Base-by-base conservation (phyloP, 495 filamentous ascomycete genomes). In the Staphylotrichum longicolle region DNA sequence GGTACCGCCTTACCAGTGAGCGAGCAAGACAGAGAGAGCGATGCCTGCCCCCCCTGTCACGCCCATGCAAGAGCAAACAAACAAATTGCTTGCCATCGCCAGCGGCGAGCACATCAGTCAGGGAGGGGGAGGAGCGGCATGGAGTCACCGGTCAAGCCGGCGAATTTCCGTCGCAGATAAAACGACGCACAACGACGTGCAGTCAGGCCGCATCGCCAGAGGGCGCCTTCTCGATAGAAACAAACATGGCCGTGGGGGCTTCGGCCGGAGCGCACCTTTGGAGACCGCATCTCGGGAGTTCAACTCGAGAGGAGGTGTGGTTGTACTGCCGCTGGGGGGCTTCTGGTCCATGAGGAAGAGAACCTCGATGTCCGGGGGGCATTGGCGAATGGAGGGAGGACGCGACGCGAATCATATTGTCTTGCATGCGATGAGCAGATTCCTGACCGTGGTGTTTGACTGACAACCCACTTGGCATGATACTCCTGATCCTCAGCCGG, bases 301-400 rank as follows among this genome's bases (percentile, higher is more conserved):
- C 41, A 20, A 54, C 15, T 47, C 49, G 50, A 47, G 50, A 41
- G 14, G 42, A 47, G 58, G 58, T 60, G 58, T 60, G 57, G 58
- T 60, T 30, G 58, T 60, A 60, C 58, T 33, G 57, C 45, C 33
- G 40, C 33, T 27, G 33, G 4, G 11, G 27, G 12, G 3, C 40
- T 27, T 41, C 32, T 52, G 30, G 30, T 30, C 14, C 30, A 53
- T 12, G 57, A 46, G n/a, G 14, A 53, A 4, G 7, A 27, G 37
- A 27, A 44, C 35, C 34, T 47, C 46, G 37, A 4, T 1, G 11
- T 11, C 47, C n/a, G 11, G 7, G 39, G 40, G 3, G 20, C 9
- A 8, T 14, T 8, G 46, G 32, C 57, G 57, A 60, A 60, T 60
- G 12, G 57, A 32, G 5, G 41, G 5, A 4, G 11, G 15, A 53